These are phyloP conservation scores for Globisporangium cederbergense DNA, from an alignment of 352 stramenopile species.

Conservation along the genomic window DNA sequence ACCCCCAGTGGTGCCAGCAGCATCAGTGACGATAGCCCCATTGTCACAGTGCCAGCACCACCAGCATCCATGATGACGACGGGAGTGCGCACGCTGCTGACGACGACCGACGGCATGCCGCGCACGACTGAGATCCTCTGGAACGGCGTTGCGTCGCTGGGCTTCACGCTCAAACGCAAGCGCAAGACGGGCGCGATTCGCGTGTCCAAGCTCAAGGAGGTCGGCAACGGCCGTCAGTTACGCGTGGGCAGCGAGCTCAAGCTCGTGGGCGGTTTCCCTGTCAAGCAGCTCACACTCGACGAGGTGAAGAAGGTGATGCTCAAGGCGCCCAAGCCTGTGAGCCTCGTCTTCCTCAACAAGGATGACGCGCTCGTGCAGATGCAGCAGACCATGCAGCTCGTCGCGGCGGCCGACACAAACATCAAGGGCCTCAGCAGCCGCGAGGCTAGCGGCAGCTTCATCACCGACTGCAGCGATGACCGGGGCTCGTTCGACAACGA, in stretches of 20 bases:
- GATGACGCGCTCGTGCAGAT: slow-evolving; percentile 26
- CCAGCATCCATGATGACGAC: neutral
- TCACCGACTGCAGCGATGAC: slow-evolving; percentile 31
- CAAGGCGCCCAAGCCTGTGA: slow-evolving; percentile 66
- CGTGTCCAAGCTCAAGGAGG: slow-evolving; percentile 50
- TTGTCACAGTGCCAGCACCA: too few species aligned
- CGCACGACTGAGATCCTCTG: slow-evolving; percentile 73
- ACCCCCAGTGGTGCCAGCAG: neutral
- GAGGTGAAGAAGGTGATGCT: slow-evolving; percentile 84
- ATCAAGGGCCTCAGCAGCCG: neutral
- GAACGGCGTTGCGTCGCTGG: slow-evolving; percentile 43
- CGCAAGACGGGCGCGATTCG: slow-evolving; percentile 61
- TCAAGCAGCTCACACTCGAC: slow-evolving; percentile 58
- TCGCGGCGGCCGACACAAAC: neutral
- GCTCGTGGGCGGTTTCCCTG: slow-evolving; percentile 71
- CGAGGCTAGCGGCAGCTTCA: slow-evolving; percentile 31
- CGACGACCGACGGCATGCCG: slow-evolving; percentile 13
- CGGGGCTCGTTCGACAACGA: slow-evolving; percentile 38
- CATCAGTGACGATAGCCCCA: neutral
- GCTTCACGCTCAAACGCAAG: slow-evolving; percentile 78
- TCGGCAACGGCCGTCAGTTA: slow-evolving; percentile 28
- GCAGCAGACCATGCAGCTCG: slow-evolving; percentile 19
- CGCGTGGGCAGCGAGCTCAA: slow-evolving; percentile 67
- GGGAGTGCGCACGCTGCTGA: neutral
- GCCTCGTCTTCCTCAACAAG: slow-evolving; percentile 72